Percentiles rank a stretch among this genome's conserved stretches.
Conservation (phyloP, 257 asterid species). For the Gentiana straminea region DNA sequence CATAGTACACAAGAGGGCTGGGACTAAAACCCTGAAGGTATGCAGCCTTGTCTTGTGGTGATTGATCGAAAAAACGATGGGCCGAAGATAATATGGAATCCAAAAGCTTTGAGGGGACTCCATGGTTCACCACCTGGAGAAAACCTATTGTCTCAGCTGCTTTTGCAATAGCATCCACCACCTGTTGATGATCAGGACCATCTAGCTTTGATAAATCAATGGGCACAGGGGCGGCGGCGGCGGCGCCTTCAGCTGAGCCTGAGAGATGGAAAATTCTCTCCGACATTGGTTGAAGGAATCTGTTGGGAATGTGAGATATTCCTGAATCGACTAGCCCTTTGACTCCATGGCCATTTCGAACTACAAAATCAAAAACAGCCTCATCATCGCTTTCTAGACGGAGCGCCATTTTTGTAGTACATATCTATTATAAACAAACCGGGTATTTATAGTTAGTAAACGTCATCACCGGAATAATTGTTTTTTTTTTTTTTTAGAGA, state of each 20-base stretch:
- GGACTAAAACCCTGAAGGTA: conserved; percentile 21
- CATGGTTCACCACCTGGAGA: conserved; percentile 26
- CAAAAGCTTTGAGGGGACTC: conserved; percentile 16
- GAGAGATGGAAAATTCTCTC: conserved; percentile 6
- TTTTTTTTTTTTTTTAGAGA: no score
- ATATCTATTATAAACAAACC: no score
- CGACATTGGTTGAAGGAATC: conserved; percentile 19
- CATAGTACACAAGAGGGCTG: conserved; percentile 20
- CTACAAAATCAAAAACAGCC: conserved; percentile 21
- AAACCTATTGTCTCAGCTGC: conserved; percentile 26
- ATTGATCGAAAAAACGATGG: conserved; percentile 13
- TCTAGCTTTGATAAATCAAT: conserved; percentile 26
- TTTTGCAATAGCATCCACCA: conserved; percentile 13
- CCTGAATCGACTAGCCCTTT: conserved; percentile 27
- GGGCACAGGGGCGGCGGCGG: conserved; percentile 3
- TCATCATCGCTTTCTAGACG: background rate
- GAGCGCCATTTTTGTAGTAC: no score
- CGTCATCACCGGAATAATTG: no score
- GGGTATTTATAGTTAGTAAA: no score
- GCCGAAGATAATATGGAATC: conserved; percentile 17
- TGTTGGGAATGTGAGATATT: conserved; percentile 14
- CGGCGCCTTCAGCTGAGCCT: no score
- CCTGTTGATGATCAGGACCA: conserved; percentile 18
- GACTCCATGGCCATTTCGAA: conserved; percentile 23
- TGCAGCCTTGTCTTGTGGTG: conserved; percentile 15